Evolutionary conservation across 495 filamentous ascomycete genomes (phyloP).

Genomic region (Mytilinidion resinicola): DNA sequence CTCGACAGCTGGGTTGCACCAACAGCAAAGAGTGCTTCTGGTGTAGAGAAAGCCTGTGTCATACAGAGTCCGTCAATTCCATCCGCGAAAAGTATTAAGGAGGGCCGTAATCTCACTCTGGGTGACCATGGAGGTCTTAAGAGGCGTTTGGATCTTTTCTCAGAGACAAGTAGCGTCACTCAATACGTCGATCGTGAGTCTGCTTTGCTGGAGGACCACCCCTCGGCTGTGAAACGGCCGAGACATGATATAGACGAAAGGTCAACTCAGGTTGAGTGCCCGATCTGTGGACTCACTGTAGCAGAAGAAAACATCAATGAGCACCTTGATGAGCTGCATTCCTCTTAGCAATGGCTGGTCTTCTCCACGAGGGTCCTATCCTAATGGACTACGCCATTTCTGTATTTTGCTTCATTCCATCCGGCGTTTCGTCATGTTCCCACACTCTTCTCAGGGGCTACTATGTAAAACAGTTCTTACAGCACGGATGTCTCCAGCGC

Average conservation of each 20-base stretch:
- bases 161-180: no score
- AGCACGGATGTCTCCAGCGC: no score
- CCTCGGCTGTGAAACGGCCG: not conserved
- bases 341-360: conserved; percentile 2
- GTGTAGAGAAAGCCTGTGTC: not conserved
- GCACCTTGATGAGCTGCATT: conserved; percentile 31
- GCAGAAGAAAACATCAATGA: conserved; percentile 26
- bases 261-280: conserved; percentile 19
- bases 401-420: no score
- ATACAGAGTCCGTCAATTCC: not conserved
- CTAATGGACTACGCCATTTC: no score
- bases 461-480: no score
- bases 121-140: not conserved
- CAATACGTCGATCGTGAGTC: no score
- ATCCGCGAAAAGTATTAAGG: not conserved
- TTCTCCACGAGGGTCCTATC: no score
- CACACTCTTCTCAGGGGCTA: no score
- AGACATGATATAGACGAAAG: not conserved
- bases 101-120: not conserved
- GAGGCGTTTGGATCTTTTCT: not conserved
- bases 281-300: conserved; percentile 20
- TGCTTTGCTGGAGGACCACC: not conserved
- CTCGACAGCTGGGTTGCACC: conserved; percentile 31
- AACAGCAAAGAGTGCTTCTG: conserved; percentile 6
- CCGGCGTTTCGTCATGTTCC: no score